phyloP scores from a whole-genome alignment of 768 basidiomycete genomes.

The Lentinula sp. region DNA sequence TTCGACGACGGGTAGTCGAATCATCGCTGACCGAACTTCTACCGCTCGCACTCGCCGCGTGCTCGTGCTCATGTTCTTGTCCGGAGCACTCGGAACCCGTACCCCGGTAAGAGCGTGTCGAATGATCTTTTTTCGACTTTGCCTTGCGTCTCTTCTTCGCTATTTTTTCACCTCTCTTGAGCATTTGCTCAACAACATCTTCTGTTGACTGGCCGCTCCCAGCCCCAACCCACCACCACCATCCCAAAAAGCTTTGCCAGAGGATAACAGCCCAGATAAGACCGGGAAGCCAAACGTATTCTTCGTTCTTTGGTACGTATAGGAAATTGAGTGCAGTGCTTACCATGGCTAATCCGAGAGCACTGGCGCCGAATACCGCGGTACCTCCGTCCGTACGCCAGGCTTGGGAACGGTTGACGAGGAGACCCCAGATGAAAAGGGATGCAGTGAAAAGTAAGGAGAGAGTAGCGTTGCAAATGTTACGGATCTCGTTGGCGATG shows the following conservation, averaged over 20 bases:
- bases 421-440: conserved; percentile 88
- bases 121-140: conserved; percentile 28
- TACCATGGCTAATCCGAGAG: conserved; percentile 74
- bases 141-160: conserved; percentile 22
- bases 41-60: not conserved
- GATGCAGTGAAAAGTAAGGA: conserved; percentile 88
- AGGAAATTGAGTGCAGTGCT: conserved; percentile 85
- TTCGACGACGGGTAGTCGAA: not conserved
- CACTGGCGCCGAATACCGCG: conserved; percentile 84
- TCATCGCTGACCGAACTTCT: not conserved
- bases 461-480: conserved; percentile 95
- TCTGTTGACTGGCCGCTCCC: conserved; percentile 60
- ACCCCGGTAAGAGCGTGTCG: not conserved
- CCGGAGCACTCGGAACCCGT: not conserved
- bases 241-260: conserved; percentile 96
- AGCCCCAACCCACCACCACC: conserved; percentile 99
- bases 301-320: conserved; percentile 77
- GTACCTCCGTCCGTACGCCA: conserved; percentile 98
- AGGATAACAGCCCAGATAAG: conserved; percentile 88
- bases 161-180: conserved; percentile 37
- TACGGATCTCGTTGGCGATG: conserved; percentile 72
- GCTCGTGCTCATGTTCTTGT: not conserved
- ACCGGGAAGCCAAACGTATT: conserved; percentile 87
- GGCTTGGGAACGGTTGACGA: conserved; percentile 84
- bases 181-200: conserved; percentile 48